These are phyloP conservation scores for Rugosomyces carneus DNA, from an alignment of 1,284 basidiomycete genomes.

Conservation along the genomic window DNA sequence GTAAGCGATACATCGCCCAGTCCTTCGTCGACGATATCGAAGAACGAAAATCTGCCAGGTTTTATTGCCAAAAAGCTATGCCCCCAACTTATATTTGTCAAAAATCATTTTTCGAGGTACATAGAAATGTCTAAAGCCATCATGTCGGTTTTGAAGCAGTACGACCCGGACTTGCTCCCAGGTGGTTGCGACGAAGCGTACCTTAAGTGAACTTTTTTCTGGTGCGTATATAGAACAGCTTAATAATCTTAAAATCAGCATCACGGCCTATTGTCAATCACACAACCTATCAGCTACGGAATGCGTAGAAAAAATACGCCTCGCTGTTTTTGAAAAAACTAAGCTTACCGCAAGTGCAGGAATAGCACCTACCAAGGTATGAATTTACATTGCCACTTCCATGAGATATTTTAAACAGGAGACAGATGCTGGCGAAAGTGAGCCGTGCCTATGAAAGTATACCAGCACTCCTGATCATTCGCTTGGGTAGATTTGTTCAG, in stretches of 20 bases:
- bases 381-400: constrained; percentile 7
- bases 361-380: constrained; percentile 82
- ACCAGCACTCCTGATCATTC: background rate
- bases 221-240: background rate
- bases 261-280: constrained; percentile 71
- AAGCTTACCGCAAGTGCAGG: constrained; percentile 90
- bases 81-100: constrained; percentile 80
- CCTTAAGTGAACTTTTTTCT: constrained; percentile 56
- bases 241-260: constrained; percentile 34
- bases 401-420: background rate
- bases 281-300: constrained; percentile 62
- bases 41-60: constrained; percentile 32
- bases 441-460: constrained; percentile 6
- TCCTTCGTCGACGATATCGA: background rate
- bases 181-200: constrained; percentile 89
- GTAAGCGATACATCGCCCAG: constrained; percentile 31
- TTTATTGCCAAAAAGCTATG: constrained; percentile 94
- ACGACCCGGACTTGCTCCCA: constrained; percentile 76
- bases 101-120: constrained; percentile 61
- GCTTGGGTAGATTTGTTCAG: constrained; percentile 78
- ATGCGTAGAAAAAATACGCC: constrained; percentile 76
- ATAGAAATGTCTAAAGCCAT: constrained; percentile 64
- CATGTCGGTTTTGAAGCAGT: constrained; percentile 66
- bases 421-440: constrained; percentile 76
- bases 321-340: constrained; percentile 67